Base-by-base conservation (phyloP, 352 stramenopile genomes). In the Chrysophaeum taylorii region DNA sequence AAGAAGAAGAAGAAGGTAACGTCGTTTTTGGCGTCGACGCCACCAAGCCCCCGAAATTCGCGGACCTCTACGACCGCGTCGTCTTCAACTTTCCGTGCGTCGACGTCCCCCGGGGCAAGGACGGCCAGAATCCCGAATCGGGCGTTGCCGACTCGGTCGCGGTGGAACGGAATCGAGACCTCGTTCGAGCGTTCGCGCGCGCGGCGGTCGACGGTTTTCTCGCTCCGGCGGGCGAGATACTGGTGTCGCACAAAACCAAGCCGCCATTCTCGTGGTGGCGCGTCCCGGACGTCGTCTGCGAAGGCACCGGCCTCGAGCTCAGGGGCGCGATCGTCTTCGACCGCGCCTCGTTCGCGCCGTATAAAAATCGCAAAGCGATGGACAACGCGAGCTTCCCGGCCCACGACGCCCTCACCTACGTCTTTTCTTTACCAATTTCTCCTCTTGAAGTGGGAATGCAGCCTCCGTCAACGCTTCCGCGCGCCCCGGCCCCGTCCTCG, bases 31-130 rank as follows among this genome's bases (percentile, higher is more conserved):
- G 86, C 50, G 83, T 97, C 0, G 93, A 98, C 74, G 93, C 91
- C 5, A 97, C 92, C 0, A 74, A 85, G 0, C 66, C 16, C 31
- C 27, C 35, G 21, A 74, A 0, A 73, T 67, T 12, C 23, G 37
- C 35, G 25, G 79, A 79, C 0, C 73, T 70, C 33, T 97, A 96
- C 76, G 86, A 97, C 76, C 82, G 88, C 71, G 87, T 98, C 52
- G 82, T 95, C 37, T 98, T 92, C 90, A 98, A 98, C 78, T 98
- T 97, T 74, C 91, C 92, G 29, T 97, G 92, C 70, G 89, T 95
- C 7, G 88, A 87, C 36, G 88, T 92, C 52, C 81, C 77, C 0
- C 82, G 80, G 15, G 92, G 93, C 60, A 82, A 95, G 77, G 93
- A 98, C 82, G 93, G 92, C n/a, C 92, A 98, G 81, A 96, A 96